Evolutionary conservation across 345 rosid species (phyloP), one percentile per base, ranked within the genome.

Genomic region (Sisymbrium altissimum): DNA sequence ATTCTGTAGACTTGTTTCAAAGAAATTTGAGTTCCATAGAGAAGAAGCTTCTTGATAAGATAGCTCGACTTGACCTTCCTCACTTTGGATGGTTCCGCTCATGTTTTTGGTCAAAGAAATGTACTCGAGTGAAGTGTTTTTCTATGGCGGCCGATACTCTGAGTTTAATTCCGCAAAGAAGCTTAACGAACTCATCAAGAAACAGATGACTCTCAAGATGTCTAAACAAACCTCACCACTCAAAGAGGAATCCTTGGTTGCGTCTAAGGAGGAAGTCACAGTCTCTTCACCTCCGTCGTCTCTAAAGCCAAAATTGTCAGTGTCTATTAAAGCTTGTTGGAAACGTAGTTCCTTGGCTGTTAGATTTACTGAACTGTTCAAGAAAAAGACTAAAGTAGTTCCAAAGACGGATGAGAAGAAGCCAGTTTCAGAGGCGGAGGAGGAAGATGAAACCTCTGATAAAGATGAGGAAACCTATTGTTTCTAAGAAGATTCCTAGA

Each of bases 81-180:
- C n/a, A n/a, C n/a, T n/a, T n/a, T n/a, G n/a, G n/a, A n/a, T n/a
- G n/a, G n/a, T n/a, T n/a, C n/a, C n/a, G n/a, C n/a, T n/a, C n/a
- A n/a, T n/a, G n/a, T n/a, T n/a, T n/a, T n/a, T n/a, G n/a, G n/a
- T n/a, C n/a, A n/a, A n/a, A n/a, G n/a, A n/a, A n/a, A n/a, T n/a
- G n/a, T n/a, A n/a, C n/a, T n/a, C n/a, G n/a, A 89, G 87, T 61
- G 86, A 80, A 7, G 64, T 81, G 6, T 45, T 84, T 55, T 83
- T 84, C 57, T 86, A 76, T 38, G 65, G 76, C 12, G 82, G 82
- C 38, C 48, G 71, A 2, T 83, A 86, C 13, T 40, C 84, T 1
- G 92, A 89, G 71, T 65, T 27, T n/a, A 0, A 11, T 9, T 79
- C 88, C 8, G 86, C 88, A 15, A 9, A 52, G 0, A 86, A 87